Percentiles rank a stretch among this genome's conserved stretches.
Evolutionary conservation across 352 stramenopile species (phyloP).

Genomic region (Phytophthora foliorum): DNA sequence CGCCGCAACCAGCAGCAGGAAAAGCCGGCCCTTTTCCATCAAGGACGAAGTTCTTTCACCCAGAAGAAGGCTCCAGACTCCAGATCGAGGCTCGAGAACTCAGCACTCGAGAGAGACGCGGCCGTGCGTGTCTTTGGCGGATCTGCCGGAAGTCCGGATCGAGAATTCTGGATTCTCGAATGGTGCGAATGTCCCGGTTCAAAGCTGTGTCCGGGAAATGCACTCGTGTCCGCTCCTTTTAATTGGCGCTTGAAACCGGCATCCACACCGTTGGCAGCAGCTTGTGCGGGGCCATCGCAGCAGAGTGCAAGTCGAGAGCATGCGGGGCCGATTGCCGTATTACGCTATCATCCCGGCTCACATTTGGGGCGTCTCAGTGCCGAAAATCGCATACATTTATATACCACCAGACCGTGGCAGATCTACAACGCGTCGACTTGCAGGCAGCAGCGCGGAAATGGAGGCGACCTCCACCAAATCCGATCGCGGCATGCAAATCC

Average conservation of each 20-base stretch:
- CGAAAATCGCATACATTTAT: not conserved
- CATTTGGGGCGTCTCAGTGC: not conserved
- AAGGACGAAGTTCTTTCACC: not conserved
- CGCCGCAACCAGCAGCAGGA: not conserved
- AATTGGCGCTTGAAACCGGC: not conserved
- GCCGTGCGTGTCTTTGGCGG: conserved; percentile 10
- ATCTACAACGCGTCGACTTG: conserved; percentile 3
- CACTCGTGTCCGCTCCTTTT: not conserved
- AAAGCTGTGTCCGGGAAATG: too few relatives aligned
- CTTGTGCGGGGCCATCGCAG: not conserved
- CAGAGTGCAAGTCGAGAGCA: not conserved
- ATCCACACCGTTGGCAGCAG: not conserved
- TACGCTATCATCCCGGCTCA: not conserved
- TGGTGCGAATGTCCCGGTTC: not conserved
- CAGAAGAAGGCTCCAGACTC: conserved; percentile 1
- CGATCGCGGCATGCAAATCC: not conserved
- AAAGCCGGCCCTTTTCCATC: not conserved
- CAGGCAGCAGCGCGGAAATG: not conserved
- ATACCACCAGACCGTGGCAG: not conserved
- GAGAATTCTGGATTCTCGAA: conserved; percentile 2
- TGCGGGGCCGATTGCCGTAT: not conserved
- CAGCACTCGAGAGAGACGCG: conserved; percentile 5
- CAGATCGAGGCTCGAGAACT: conserved; percentile 1
- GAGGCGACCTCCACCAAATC: not conserved
- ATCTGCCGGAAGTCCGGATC: conserved; percentile 5